A percentile compares a stretch with the other conserved stretches of the same genome.
Evolutionary conservation across 257 asterid species (phyloP).

Genomic region (Plectranthus barbatus): DNA sequence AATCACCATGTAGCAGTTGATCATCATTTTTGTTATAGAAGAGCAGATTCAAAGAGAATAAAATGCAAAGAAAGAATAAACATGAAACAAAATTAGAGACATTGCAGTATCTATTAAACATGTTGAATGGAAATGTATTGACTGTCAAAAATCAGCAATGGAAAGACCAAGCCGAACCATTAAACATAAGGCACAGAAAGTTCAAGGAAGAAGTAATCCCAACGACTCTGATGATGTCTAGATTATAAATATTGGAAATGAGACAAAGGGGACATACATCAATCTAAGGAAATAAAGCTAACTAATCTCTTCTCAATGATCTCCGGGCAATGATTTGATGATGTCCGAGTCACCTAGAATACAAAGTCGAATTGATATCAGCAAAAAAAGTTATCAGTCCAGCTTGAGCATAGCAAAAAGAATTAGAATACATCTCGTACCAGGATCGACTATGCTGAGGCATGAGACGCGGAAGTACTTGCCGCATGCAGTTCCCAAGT

Average conservation of each 20-base stretch:
- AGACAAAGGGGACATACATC: background rate
- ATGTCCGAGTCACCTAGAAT: constrained; percentile 69
- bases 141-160: constrained; percentile 8
- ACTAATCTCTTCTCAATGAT: constrained; percentile 28
- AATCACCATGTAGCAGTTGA: too few relatives aligned
- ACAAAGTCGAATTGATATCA: background rate
- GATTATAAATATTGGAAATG: background rate
- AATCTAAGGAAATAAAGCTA: background rate
- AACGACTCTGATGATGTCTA: background rate
- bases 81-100: background rate
- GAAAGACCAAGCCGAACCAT: constrained; percentile 2
- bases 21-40: too few relatives aligned
- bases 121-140: background rate
- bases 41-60: too few relatives aligned
- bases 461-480: constrained; percentile 66
- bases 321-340: constrained; percentile 50
- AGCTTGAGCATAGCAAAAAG: background rate
- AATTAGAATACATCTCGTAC: constrained; percentile 9
- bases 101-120: background rate
- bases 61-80: too few relatives aligned
- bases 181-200: background rate
- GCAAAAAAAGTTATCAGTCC: background rate
- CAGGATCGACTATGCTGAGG: constrained; percentile 71
- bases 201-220: constrained; percentile 2
- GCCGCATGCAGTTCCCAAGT: constrained; percentile 74